These are phyloP conservation scores for Gossypium gossypioides DNA, from an alignment of 441 rosid genomes.

Conservation along the genomic window DNA sequence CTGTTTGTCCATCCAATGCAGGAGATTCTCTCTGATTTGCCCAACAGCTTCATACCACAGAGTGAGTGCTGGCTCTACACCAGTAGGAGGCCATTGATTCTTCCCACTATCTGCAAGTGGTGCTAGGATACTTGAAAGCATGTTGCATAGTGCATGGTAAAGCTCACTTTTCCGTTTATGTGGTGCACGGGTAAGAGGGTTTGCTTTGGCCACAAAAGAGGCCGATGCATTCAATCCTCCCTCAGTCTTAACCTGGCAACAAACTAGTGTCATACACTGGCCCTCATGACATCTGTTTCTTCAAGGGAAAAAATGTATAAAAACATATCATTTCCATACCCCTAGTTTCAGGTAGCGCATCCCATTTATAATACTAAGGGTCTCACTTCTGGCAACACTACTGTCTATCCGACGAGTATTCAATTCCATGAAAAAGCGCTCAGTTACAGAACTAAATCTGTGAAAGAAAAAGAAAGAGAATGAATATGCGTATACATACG, in stretches of 20 bases:
- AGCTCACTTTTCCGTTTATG: slow-evolving; percentile 95
- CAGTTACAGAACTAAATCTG: slow-evolving; percentile 98
- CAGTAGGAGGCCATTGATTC: slow-evolving; percentile 96
- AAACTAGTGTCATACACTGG: slow-evolving; percentile 21
- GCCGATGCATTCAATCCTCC: slow-evolving; percentile 99
- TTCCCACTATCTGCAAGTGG: slow-evolving; percentile 93
- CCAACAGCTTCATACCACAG: slow-evolving; percentile 98
- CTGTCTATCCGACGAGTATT: slow-evolving; percentile 81
- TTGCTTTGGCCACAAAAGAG: slow-evolving; percentile 96
- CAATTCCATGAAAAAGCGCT: slow-evolving; percentile 86
- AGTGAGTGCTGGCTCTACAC: slow-evolving; percentile 84
- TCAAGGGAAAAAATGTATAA: slow-evolving; percentile 5
- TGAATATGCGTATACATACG: not conserved
- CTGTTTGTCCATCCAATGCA: slow-evolving; percentile 98
- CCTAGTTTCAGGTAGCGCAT: slow-evolving; percentile 98
- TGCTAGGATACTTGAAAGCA: slow-evolving; percentile 93
- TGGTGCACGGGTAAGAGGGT: slow-evolving; percentile 86
- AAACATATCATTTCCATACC: slow-evolving; percentile 37
- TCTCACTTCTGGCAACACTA: slow-evolving; percentile 81
- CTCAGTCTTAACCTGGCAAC: slow-evolving; percentile 82
- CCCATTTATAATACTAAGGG: slow-evolving; percentile 89
- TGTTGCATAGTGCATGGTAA: slow-evolving; percentile 91
- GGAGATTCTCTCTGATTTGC: slow-evolving; percentile 71
- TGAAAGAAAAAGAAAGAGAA: slow-evolving; percentile 13
- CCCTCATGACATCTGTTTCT: slow-evolving; percentile 13